Conservation (phyloP, 2,329 filamentous ascomycete species). For the Epichloe coenophiala region DNA sequence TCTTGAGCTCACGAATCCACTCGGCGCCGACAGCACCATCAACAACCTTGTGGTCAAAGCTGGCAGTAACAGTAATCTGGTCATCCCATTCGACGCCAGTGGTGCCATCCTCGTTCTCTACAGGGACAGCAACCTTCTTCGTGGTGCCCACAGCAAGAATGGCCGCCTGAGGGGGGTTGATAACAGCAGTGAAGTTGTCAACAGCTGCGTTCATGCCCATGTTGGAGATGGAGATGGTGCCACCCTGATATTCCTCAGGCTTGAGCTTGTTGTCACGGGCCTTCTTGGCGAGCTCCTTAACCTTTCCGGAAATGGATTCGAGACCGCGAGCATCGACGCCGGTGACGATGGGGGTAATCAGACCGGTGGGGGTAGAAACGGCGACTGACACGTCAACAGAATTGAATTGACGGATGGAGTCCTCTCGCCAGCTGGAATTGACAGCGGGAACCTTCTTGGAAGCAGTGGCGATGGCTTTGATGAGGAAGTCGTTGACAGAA, state of each 20-base stretch:
- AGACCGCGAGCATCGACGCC: constrained; percentile 78
- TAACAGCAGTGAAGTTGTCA: constrained; percentile 93
- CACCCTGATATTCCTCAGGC: constrained; percentile 98
- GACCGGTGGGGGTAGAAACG: constrained; percentile 79
- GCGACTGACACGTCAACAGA: constrained; percentile 91
- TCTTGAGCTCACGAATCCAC: constrained; percentile 95
- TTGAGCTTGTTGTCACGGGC: constrained; percentile 96
- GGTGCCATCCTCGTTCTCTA: constrained; percentile 71
- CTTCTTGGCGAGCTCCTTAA: constrained; percentile 96
- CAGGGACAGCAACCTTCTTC: constrained; percentile 85
- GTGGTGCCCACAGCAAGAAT: constrained; percentile 92
- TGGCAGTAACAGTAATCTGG: constrained; percentile 86
- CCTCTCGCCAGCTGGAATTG: constrained; percentile 90
- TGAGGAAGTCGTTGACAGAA: constrained; percentile 98
- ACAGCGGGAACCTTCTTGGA: constrained; percentile 88
- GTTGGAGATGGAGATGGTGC: constrained; percentile 98
- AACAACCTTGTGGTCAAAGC: constrained; percentile 98
- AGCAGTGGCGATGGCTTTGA: constrained; percentile 86
- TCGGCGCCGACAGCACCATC: constrained; percentile 93
- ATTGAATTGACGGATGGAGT: constrained; percentile 85
- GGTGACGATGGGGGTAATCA: constrained; percentile 96
- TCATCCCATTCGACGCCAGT: constrained; percentile 78
- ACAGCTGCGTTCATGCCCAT: constrained; percentile 99
- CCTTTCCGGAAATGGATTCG: constrained; percentile 69
- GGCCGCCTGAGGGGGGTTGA: constrained; percentile 97